Percentiles rank a stretch among this genome's conserved stretches.
phyloP scores from a whole-genome alignment of 2,329 filamentous ascomycete species.

The Colletotrichum sojae region DNA sequence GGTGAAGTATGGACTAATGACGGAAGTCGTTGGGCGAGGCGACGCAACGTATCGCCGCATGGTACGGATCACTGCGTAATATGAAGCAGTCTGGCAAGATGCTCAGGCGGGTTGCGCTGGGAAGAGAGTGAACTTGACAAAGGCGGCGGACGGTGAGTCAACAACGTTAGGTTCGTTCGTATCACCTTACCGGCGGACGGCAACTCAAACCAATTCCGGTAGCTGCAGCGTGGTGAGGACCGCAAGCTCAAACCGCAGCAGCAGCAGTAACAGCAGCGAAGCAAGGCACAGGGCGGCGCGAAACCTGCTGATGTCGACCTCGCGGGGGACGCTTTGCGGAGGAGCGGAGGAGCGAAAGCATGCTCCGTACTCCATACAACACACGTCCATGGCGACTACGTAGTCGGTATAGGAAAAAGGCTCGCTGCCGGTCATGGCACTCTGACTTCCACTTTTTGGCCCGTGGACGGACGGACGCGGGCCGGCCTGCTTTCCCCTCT shows the following conservation, averaged over 20 bases:
- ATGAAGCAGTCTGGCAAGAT: background rate
- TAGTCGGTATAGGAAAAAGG: background rate
- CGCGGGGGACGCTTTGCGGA: background rate
- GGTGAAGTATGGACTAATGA: background rate
- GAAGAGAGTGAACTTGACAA: constrained; percentile 10
- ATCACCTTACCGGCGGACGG: constrained; percentile 17
- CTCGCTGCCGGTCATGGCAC: constrained; percentile 15
- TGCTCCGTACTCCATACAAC: too few species aligned
- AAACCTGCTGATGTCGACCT: too few species aligned
- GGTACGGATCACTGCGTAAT: constrained; percentile 3
- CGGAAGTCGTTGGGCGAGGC: constrained; percentile 2
- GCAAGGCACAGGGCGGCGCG: too few species aligned
- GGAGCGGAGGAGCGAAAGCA: background rate
- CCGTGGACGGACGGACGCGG: background rate
- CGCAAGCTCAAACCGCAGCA: constrained; percentile 23
- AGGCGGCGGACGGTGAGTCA: constrained; percentile 35
- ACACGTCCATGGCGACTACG: too few species aligned
- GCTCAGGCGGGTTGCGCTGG: constrained; percentile 11
- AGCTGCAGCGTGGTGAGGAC: constrained; percentile 25
- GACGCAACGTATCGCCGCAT: background rate
- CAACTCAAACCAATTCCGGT: constrained; percentile 23
- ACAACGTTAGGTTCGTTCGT: constrained; percentile 10
- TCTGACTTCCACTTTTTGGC: background rate
- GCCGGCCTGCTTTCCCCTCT: background rate
- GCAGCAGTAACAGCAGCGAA: background rate